Conservation (phyloP, 108 stramenopile species). For the Discostella pseudostelligera region DNA sequence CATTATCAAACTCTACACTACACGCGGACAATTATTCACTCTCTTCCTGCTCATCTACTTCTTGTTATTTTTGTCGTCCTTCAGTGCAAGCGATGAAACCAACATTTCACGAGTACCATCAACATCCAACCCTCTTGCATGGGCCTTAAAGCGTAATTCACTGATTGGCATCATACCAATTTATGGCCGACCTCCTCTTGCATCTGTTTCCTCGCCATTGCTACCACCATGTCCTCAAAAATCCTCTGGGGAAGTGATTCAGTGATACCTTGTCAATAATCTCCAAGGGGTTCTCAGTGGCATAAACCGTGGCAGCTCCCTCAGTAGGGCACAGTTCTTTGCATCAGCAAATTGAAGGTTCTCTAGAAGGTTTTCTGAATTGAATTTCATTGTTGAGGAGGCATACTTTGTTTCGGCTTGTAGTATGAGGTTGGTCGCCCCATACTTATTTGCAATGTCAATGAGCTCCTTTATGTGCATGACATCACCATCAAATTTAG, state of each 20-base stretch:
- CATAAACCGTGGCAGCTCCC: not conserved
- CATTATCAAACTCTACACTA: too few relatives aligned
- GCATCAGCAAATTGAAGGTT: not conserved
- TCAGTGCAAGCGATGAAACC: too few relatives aligned
- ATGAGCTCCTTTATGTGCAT: not conserved
- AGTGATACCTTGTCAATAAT: not conserved
- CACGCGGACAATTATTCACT: too few relatives aligned
- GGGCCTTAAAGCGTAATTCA: too few relatives aligned
- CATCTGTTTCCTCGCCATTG: not conserved
- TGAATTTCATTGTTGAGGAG: too few relatives aligned
- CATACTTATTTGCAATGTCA: conserved; percentile 1
- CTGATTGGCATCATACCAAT: too few relatives aligned
- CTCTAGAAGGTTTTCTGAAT: not conserved
- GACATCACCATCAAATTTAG: not conserved
- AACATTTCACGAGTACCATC: too few relatives aligned
- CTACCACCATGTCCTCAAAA: not conserved
- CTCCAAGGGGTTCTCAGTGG: not conserved
- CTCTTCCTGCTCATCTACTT: too few relatives aligned
- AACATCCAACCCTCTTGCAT: too few relatives aligned
- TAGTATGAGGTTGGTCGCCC: not conserved
- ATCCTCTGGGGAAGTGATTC: not conserved
- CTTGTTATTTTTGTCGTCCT: too few relatives aligned
- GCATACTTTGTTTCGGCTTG: not conserved
- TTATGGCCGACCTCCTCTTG: not conserved
- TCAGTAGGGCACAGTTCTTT: not conserved